These are phyloP conservation scores for Nigrospora sphaerica DNA, from an alignment of 2,329 filamentous ascomycete species.

Conservation along the genomic window DNA sequence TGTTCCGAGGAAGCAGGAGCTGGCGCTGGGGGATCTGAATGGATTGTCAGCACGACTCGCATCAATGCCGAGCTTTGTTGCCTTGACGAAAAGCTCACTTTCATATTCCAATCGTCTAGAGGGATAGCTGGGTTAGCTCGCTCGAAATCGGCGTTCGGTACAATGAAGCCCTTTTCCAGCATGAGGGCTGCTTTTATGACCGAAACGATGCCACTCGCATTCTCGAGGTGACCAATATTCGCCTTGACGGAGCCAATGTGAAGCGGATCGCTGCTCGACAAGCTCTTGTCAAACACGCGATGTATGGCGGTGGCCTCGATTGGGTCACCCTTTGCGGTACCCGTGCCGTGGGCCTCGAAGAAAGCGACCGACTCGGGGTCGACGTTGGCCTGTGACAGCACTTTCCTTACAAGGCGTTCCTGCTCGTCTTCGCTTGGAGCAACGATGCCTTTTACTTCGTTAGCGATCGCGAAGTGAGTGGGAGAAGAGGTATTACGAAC, in stretches of 20 bases:
- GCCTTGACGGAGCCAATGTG: conserved; percentile 29
- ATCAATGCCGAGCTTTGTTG: too few relatives aligned
- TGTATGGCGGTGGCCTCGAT: conserved; percentile 35
- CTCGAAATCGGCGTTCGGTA: conserved; percentile 32
- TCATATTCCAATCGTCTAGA: conserved; percentile 12
- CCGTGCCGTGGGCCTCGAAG: conserved; percentile 39
- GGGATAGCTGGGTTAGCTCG: conserved; percentile 22
- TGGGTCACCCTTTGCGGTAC: conserved; percentile 38
- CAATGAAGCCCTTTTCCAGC: conserved; percentile 34
- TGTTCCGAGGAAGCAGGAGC: conserved; percentile 11
- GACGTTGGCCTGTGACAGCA: conserved; percentile 13
- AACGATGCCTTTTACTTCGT: conserved; percentile 7
- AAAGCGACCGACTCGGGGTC: conserved; percentile 17
- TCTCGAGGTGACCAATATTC: conserved; percentile 28
- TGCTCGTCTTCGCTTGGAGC: conserved; percentile 23
- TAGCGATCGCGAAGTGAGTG: too few relatives aligned
- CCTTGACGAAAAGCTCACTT: conserved; percentile 3
- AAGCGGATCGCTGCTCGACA: conserved; percentile 15
- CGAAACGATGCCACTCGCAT: conserved; percentile 21
- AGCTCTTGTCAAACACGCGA: conserved; percentile 19
- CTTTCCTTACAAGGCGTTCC: conserved; percentile 13
- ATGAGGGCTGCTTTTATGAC: conserved; percentile 25
- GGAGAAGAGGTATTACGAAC: background rate
- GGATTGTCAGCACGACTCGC: conserved; percentile 1
- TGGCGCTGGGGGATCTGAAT: conserved; percentile 8